Evolutionary conservation across 768 basidiomycete species (phyloP), one percentile per base, ranked within the genome.

Genomic region (Leucogyrophana mollusca): DNA sequence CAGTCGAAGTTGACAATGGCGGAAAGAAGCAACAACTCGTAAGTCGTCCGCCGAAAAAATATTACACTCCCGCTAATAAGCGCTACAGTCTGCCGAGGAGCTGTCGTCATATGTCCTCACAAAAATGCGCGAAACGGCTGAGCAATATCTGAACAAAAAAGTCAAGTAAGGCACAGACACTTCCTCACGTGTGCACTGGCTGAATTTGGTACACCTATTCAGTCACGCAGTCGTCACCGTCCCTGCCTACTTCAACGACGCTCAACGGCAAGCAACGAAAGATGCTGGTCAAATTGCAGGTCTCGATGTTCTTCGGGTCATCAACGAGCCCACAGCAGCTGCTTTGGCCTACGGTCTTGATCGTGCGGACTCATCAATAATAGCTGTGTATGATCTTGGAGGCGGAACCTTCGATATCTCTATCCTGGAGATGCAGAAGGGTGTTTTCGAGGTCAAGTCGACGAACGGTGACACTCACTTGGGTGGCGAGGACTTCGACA

Each of bases 371-470:
- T 85, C 89, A 37, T 90, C 89, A 9, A 77, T 96, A 63, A 94
- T 99, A 56, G 96, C 96, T 34, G 96, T 99, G 48, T 99, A 98
- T 66, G 96, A 99, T 77, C 79, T 98, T 24, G 95, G 95, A 56
- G 95, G 95, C 58, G 95, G 95, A 46, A 97, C 95, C 18, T 98
- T 98, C 68, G 95, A 98, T 92, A 93, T 99, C 61, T 99, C 96
- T 22, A 94, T 99, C 56, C 77, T 99, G 46, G 94, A 97, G 73
- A 98, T 98, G 93, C 93, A 97, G 70, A 94, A 96, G 70, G 96
- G 95, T 58, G 94, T 99, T 9, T 99, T 98, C 68, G 96, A 98
- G 70, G 96, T 99, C 65, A 99, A 98, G 76, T 97, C 96, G 1
- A 99, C 96, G 45, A 97, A 97, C 63, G 96, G 96, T 65, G 95